phyloP scores from a whole-genome alignment of 2,329 filamentous ascomycete species.

The Fusarium succisae region DNA sequence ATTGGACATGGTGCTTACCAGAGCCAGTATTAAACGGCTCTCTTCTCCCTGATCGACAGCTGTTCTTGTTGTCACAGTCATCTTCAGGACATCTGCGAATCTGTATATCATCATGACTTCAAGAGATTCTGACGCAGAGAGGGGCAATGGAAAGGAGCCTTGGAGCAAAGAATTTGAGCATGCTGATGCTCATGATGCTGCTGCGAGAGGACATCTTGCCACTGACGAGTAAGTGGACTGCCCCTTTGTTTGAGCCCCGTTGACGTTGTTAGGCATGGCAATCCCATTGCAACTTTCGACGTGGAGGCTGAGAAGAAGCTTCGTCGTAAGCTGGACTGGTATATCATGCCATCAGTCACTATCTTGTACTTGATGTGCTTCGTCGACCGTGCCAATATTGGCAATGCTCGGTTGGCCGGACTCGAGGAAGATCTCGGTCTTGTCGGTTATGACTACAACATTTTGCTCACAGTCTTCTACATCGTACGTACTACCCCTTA shows the following conservation, averaged over 20 bases:
- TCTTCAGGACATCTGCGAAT: too few relatives aligned
- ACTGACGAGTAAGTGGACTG: constrained; percentile 4
- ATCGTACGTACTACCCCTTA: background rate
- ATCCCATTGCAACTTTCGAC: constrained; percentile 10
- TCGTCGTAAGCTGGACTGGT: constrained; percentile 14
- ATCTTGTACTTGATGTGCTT: constrained; percentile 63
- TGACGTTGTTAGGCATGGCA: background rate
- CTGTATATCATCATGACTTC: background rate
- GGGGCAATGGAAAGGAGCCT: background rate
- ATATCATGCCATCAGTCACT: constrained; percentile 19
- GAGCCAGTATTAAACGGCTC: background rate
- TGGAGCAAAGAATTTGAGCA: background rate
- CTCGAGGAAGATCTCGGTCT: constrained; percentile 64
- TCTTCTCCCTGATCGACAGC: background rate
- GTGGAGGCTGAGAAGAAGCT: constrained; percentile 1
- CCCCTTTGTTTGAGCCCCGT: too few relatives aligned
- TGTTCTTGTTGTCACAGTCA: background rate
- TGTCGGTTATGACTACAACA: constrained; percentile 56
- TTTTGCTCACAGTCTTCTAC: constrained; percentile 11
- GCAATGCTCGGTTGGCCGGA: constrained; percentile 63
- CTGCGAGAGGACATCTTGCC: constrained; percentile 7
- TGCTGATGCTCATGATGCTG: constrained; percentile 5
- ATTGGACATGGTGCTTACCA: background rate
- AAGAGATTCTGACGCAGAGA: constrained; percentile 8
- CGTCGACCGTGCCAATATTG: constrained; percentile 78